phyloP scores from a whole-genome alignment of 2,329 filamentous ascomycete species.

The Metarhizium humberi region DNA sequence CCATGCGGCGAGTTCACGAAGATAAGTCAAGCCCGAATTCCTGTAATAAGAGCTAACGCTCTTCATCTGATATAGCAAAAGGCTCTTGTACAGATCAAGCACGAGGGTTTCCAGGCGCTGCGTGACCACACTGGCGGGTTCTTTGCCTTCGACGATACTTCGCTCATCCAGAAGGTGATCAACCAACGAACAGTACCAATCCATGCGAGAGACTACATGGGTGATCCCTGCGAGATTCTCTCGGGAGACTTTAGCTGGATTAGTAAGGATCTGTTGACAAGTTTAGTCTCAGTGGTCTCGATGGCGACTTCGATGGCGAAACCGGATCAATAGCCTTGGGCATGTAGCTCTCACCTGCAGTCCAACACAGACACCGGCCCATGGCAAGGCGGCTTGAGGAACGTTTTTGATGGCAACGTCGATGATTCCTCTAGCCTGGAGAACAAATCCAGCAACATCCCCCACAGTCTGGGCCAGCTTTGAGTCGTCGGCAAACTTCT shows the following conservation, averaged over 20 bases:
- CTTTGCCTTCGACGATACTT: constrained; percentile 6
- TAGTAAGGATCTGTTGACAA: constrained; percentile 6
- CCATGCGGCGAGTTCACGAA: constrained; percentile 7
- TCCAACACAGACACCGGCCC: constrained; percentile 9
- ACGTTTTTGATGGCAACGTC: constrained; percentile 8
- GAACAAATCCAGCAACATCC: constrained; percentile 7
- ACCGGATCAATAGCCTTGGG: not conserved
- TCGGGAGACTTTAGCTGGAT: constrained; percentile 6
- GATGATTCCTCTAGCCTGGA: constrained; percentile 7
- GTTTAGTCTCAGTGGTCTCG: not conserved
- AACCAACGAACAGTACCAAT: constrained; percentile 8
- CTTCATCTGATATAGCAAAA: constrained; percentile 9
- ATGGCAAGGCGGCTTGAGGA: constrained; percentile 8
- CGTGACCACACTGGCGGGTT: constrained; percentile 4
- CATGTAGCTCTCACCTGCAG: constrained; percentile 4
- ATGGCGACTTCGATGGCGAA: not conserved
- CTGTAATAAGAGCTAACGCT: constrained; percentile 8
- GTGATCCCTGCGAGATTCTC: constrained; percentile 7
- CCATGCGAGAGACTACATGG: constrained; percentile 8
- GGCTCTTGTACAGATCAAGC: constrained; percentile 7
- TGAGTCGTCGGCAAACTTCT: constrained; percentile 8
- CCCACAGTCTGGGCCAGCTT: constrained; percentile 7
- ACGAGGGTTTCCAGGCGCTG: constrained; percentile 7
- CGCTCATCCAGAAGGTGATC: constrained; percentile 8
- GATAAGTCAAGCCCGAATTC: constrained; percentile 6